These are phyloP conservation scores for Biancaea sappan DNA, from an alignment of 306 rosid species.

Conservation along the genomic window DNA sequence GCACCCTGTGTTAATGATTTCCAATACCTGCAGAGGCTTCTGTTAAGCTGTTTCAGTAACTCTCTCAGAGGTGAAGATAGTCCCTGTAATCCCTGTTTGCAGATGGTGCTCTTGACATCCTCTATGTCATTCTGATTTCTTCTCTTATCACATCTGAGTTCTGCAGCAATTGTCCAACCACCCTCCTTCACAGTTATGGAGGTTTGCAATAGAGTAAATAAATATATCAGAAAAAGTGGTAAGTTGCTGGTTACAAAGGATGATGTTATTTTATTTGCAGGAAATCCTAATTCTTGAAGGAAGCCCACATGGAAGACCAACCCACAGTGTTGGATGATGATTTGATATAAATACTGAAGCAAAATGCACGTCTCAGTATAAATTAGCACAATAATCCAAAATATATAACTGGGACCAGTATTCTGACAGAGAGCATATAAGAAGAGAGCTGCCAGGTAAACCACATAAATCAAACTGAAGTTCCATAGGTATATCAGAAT, in stretches of 20 bases:
- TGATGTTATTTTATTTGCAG: slow-evolving; percentile 59
- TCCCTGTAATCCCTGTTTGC: slow-evolving; percentile 32
- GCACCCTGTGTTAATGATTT: slow-evolving; percentile 82
- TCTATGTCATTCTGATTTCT: slow-evolving; percentile 44
- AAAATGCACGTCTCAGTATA: slow-evolving; percentile 80
- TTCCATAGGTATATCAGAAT: slow-evolving; percentile 80
- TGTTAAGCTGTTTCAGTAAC: slow-evolving; percentile 46
- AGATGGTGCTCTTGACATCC: slow-evolving; percentile 36
- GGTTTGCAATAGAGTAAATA: slow-evolving; percentile 86
- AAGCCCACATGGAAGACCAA: slow-evolving; percentile 51
- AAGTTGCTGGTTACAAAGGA: slow-evolving; percentile 75
- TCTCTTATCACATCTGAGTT: slow-evolving; percentile 51
- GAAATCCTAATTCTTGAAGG: slow-evolving; percentile 85
- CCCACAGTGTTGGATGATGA: slow-evolving; percentile 77
- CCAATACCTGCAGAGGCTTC: slow-evolving; percentile 73
- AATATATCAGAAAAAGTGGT: slow-evolving; percentile 82
- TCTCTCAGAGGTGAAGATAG: slow-evolving; percentile 38
- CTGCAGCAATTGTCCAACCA: slow-evolving; percentile 68
- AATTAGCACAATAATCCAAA: slow-evolving; percentile 82
- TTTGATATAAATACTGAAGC: slow-evolving; percentile 86
- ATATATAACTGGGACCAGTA: slow-evolving; percentile 81
- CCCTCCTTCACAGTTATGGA: slow-evolving; percentile 86
- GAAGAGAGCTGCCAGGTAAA: slow-evolving; percentile 81
- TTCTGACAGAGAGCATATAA: slow-evolving; percentile 83
- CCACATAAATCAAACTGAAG: slow-evolving; percentile 86